Conservation (phyloP, 768 basidiomycete genomes). For the Sarcomyxa edulis region DNA sequence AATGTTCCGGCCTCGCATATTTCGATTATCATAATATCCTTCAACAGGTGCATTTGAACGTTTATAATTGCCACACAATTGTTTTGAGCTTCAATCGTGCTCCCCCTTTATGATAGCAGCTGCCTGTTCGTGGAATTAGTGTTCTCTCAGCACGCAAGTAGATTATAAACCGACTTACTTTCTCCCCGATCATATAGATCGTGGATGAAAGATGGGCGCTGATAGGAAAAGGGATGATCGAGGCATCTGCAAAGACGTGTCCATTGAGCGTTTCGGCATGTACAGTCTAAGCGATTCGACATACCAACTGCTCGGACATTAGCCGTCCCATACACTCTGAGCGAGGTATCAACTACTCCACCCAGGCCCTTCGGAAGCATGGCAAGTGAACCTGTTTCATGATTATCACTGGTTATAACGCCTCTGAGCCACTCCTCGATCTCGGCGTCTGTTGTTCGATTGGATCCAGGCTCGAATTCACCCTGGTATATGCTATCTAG, state of each 20-base stretch:
- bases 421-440: constrained; percentile 20
- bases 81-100: no score
- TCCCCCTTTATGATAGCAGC: no score
- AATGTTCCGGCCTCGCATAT: no score
- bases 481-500: constrained; percentile 21
- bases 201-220: constrained; percentile 23
- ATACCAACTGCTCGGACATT: constrained; percentile 29
- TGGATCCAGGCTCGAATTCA: constrained; percentile 25
- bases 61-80: no score
- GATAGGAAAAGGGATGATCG: constrained; percentile 27
- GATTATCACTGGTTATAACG: constrained; percentile 24
- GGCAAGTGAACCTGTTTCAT: constrained; percentile 29
- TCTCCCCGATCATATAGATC: constrained; percentile 25
- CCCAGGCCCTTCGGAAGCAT: constrained; percentile 36
- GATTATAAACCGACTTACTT: no score
- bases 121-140: no score
- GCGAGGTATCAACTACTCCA: constrained; percentile 28
- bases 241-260: constrained; percentile 21
- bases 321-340: constrained; percentile 28
- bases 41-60: no score
- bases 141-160: no score
- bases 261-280: no score
- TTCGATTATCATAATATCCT: no score
- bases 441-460: constrained; percentile 13
- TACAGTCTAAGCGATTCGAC: constrained; percentile 1